phyloP scores from a whole-genome alignment of 768 basidiomycete species.

The Plicaturopsis crispa region DNA sequence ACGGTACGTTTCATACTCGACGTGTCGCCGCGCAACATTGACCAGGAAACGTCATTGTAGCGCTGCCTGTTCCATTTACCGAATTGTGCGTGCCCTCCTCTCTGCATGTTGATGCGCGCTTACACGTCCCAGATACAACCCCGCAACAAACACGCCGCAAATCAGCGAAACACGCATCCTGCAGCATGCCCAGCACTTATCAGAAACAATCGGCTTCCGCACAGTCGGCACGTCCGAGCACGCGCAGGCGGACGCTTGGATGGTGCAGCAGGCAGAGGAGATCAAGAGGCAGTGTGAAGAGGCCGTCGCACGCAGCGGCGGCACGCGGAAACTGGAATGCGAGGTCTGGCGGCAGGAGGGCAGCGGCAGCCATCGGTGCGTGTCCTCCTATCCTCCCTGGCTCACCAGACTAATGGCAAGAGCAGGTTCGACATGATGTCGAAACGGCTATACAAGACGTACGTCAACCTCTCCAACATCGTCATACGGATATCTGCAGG shows the following conservation, averaged over 20 bases:
- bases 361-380: constrained; percentile 80
- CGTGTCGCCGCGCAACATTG: background rate
- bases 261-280: constrained; percentile 57
- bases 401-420: background rate
- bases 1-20: constrained; percentile 25
- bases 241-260: constrained; percentile 77
- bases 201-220: constrained; percentile 84
- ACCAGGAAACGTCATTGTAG: constrained; percentile 23
- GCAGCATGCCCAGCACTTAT: constrained; percentile 54
- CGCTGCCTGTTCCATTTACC: constrained; percentile 48
- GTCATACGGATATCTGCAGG: constrained; percentile 81
- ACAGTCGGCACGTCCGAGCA: constrained; percentile 91
- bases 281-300: constrained; percentile 58
- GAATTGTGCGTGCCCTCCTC: constrained; percentile 33
- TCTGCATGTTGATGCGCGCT: background rate
- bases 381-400: constrained; percentile 5
- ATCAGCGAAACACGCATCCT: constrained; percentile 69
- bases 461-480: constrained; percentile 83
- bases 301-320: constrained; percentile 30
- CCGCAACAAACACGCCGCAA: constrained; percentile 52
- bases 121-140: constrained; percentile 27
- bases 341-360: constrained; percentile 90
- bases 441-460: constrained; percentile 77
- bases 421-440: constrained; percentile 88
- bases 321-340: constrained; percentile 64